Evolutionary conservation across 164 flowering plant species (phyloP).

Genomic region (Platanus orientalis): DNA sequence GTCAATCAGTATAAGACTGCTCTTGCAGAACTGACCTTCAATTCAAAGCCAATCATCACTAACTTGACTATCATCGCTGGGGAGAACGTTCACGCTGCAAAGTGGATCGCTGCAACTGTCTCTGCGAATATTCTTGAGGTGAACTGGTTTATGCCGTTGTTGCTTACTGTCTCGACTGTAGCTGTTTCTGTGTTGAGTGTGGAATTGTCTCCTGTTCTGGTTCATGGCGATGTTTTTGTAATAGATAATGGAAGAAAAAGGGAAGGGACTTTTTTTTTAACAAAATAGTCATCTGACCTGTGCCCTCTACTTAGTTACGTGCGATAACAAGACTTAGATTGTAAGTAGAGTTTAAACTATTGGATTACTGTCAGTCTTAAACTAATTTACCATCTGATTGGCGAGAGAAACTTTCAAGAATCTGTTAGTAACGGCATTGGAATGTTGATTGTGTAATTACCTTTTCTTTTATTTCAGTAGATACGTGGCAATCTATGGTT

Average conservation of each 20-base stretch:
- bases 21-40: slow-evolving; percentile 82
- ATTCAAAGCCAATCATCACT: slow-evolving; percentile 94
- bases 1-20: slow-evolving; percentile 83
- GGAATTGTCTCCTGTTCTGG: slow-evolving; percentile 1
- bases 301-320: not conserved
- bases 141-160: slow-evolving; percentile 30
- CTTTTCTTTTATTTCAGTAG: not conserved
- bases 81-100: slow-evolving; percentile 79
- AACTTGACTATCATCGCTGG: slow-evolving; percentile 96
- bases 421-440: not conserved
- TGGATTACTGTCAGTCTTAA: not conserved
- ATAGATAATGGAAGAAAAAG: not conserved
- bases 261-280: not conserved
- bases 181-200: slow-evolving; percentile 3
- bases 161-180: slow-evolving; percentile 19
- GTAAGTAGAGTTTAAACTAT: not conserved
- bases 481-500: not conserved
- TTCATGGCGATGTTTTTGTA: not conserved
- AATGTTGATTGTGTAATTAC: too few relatives aligned
- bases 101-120: slow-evolving; percentile 65
- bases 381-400: not conserved
- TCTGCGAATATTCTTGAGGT: slow-evolving; percentile 90
- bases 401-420: not conserved
- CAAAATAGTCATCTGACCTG: too few relatives aligned
- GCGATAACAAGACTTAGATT: not conserved